Conservation (phyloP, 768 basidiomycete genomes). For the Naganishia vishniacii region DNA sequence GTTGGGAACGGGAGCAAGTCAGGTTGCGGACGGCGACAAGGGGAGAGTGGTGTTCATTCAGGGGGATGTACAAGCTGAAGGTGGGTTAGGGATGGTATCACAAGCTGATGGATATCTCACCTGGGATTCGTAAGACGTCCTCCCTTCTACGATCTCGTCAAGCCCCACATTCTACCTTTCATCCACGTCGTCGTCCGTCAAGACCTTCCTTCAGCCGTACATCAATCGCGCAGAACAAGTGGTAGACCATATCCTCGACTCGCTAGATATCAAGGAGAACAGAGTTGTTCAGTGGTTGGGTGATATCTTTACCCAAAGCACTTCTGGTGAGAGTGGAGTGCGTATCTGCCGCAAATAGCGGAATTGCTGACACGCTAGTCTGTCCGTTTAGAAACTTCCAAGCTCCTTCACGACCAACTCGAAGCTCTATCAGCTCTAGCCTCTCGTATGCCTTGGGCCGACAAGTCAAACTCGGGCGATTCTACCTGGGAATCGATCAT, state of each 20-base stretch:
- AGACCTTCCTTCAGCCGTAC: conserved; percentile 40
- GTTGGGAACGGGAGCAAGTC: conserved; percentile 25
- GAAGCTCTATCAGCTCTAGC: conserved; percentile 41
- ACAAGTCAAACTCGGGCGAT: conserved; percentile 23
- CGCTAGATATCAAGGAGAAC: conserved; percentile 31
- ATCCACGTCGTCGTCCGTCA: conserved; percentile 28
- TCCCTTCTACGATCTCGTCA: conserved; percentile 33
- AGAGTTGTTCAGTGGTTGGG: conserved; percentile 27
- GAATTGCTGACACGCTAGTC: no score
- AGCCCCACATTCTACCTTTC: conserved; percentile 44
- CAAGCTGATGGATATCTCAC: not conserved
- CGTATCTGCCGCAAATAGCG: no score
- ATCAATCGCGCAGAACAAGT: conserved; percentile 35
- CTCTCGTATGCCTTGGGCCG: conserved; percentile 38
- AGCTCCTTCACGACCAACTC: conserved; percentile 37
- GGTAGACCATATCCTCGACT: conserved; percentile 34
- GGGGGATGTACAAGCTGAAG: conserved; percentile 38
- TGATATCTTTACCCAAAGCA: conserved; percentile 41
- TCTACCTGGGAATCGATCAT: conserved; percentile 42
- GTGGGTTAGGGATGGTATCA: conserved; percentile 16
- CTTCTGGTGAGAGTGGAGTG: conserved; percentile 41
- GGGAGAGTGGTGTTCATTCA: conserved; percentile 40
- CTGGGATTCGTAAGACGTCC: conserved; percentile 31
- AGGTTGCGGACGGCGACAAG: conserved; percentile 25
- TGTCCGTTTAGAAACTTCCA: conserved; percentile 46